Evolutionary conservation across 1,284 basidiomycete genomes (phyloP), one percentile per base, ranked within the genome.

Genomic region (Wallemia hederae): DNA sequence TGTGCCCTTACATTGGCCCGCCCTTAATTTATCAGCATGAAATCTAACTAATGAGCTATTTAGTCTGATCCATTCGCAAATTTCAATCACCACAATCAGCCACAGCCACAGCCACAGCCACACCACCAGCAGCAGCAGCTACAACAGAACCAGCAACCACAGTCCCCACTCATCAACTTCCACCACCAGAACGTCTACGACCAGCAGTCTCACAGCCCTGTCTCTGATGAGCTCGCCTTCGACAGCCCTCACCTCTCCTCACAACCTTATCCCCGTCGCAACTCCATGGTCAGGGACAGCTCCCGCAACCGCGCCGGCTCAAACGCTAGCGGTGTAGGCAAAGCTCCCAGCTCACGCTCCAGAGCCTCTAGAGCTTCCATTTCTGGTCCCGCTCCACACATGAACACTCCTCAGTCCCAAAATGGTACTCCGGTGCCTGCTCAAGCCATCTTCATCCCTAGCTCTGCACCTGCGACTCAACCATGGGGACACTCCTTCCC

Each of bases 401-500:
- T 49, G 27, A 34, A 31, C 15, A 61, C 31, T 25, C 31, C 27
- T 27, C 58, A 27, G 15, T 58, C 56, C 7, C 58, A 49, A n/a
- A 25, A 26, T 27, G 55, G 27, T n/a, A 28, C 58, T 2, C 58
- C 55, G 25, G 33, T 58, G 7, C 56, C 56, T 19, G 56, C 58
- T n/a, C 61, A 59, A 29, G 61, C 58, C 31, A 61, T 61, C 31
- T 49, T 59, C 60, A 62, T 61, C 24, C 60, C 60, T 19, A 57
- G 33, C 55, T 61, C 60, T 24, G 60, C 60, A 2, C 26, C 55
- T 2, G 49, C 56, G 7, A 57, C 57, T 22, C 60, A 61, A 11
- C 60, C 62, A 19, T 62, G 58, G 24, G 59, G 60, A 24, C 24
- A 39, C 31, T 57, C 55, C 27, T 57, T 60, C 19, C 62, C 60